Conservation (phyloP, 495 filamentous ascomycete species). For the Talaromyces liani region DNA sequence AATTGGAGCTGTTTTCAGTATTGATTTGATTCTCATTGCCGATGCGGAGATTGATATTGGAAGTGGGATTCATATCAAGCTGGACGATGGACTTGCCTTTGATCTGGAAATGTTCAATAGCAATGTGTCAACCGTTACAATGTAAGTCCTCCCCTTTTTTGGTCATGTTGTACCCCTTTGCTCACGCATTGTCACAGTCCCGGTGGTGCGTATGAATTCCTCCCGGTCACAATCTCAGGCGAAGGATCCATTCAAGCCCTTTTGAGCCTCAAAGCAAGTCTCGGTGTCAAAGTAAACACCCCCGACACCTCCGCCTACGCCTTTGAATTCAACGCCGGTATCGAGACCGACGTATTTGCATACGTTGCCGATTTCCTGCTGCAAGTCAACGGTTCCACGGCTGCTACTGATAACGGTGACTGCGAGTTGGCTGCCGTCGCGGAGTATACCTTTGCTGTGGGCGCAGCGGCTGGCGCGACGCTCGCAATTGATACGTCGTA, state of each 20-base stretch:
- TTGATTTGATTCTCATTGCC: slow-evolving; percentile 42
- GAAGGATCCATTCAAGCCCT: slow-evolving; percentile 31
- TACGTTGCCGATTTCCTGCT: slow-evolving; percentile 46
- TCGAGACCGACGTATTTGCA: slow-evolving; percentile 38
- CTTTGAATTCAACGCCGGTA: slow-evolving; percentile 28
- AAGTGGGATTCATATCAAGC: slow-evolving; percentile 44
- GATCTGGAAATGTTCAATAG: slow-evolving; percentile 36
- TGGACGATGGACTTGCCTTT: slow-evolving; percentile 36
- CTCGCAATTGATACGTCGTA: slow-evolving; percentile 26
- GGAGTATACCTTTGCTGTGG: slow-evolving; percentile 40
- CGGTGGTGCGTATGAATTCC: slow-evolving; percentile 48
- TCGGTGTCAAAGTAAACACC: slow-evolving; percentile 31
- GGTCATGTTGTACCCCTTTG: not conserved
- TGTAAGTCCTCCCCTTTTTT: slow-evolving; percentile 25
- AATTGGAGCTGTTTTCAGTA: slow-evolving; percentile 33
- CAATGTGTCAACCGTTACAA: slow-evolving; percentile 35
- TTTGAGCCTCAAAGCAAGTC: slow-evolving; percentile 35
- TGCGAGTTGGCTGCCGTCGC: slow-evolving; percentile 38
- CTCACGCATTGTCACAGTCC: slow-evolving; percentile 20
- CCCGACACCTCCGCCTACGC: not conserved
- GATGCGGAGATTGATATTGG: slow-evolving; percentile 40
- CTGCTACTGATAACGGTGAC: slow-evolving; percentile 16
- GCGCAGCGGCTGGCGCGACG: slow-evolving; percentile 44
- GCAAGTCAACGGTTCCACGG: slow-evolving; percentile 30
- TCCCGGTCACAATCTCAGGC: slow-evolving; percentile 41